A percentile compares a stretch with the other conserved stretches of the same genome.
Conservation (phyloP, 768 basidiomycete genomes). For the Tricholoma matsutake region DNA sequence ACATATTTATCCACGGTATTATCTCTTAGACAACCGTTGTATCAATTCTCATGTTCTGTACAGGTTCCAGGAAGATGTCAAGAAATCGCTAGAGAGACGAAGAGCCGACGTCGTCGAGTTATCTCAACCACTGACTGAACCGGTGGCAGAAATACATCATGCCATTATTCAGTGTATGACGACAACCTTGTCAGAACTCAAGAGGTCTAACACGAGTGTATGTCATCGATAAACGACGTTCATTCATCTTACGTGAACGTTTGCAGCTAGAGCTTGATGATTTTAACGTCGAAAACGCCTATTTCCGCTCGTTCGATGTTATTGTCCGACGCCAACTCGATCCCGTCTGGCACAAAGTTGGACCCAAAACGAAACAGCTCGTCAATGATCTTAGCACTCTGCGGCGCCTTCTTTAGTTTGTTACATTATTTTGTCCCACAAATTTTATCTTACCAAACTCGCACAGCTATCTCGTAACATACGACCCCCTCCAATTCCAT, state of each 20-base stretch:
- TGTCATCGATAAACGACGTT: slow-evolving; percentile 27
- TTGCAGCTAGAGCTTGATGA: slow-evolving; percentile 89
- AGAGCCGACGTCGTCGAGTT: slow-evolving; percentile 92
- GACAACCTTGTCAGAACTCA: slow-evolving; percentile 83
- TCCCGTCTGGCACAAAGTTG: slow-evolving; percentile 96
- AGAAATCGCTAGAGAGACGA: slow-evolving; percentile 75
- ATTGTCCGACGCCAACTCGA: slow-evolving; percentile 88
- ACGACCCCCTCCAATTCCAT: slow-evolving; percentile 89
- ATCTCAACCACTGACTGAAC: slow-evolving; percentile 77
- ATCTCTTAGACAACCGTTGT: neutral
- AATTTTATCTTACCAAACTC: neutral
- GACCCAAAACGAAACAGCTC: slow-evolving; percentile 86
- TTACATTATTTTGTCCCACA: slow-evolving; percentile 2
- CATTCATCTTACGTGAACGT: neutral
- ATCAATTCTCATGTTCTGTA: neutral
- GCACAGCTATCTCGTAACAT: slow-evolving; percentile 77
- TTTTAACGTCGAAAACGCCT: slow-evolving; percentile 87
- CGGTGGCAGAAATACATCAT: slow-evolving; percentile 90
- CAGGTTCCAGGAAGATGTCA: slow-evolving; percentile 90
- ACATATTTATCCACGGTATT: slow-evolving; percentile 87
- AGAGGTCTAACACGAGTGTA: slow-evolving; percentile 73
- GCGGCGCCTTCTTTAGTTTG: slow-evolving; percentile 77
- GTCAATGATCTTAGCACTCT: slow-evolving; percentile 86
- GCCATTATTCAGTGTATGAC: slow-evolving; percentile 95
- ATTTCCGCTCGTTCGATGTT: slow-evolving; percentile 89